Base-by-base conservation (phyloP, 345 rosid genomes). In the Gossypium raimondii region DNA sequence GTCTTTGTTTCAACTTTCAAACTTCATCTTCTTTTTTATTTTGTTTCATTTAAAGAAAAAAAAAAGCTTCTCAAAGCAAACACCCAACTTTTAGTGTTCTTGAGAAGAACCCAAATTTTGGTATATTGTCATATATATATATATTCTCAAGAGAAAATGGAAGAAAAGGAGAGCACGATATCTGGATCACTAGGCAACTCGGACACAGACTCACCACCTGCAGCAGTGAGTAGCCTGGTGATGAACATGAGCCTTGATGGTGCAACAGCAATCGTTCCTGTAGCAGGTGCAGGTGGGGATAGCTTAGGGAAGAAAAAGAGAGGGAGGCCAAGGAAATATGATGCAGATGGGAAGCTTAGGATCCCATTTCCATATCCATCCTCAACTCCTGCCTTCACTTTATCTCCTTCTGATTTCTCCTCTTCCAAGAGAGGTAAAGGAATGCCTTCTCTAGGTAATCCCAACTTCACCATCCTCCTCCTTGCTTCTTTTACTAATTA, bases 371-470 rank as follows among this genome's bases (percentile, higher is more conserved):
- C 41, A 34, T 34, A 34, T 34, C 41, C 41, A 48, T 62, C 69
- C 48, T 17, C 83, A 59, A 71, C 84, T 13, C 69, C 80, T 57
- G 85, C 81, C 4, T 83, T 83, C 72, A 68, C 84, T 77, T 68
- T 81, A 50, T 72, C 84, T 71, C 81, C 83, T 65, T 67, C 75
- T 9, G 82, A 73, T 29, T 77, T 77, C 43, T 70, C 80, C 63
- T 70, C 80, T 64, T 59, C 86, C 1, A 88, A 84, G 72, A 81
- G 81, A 58, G 86, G 88, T 63, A 81, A 90, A 62, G 91, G 93
- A 18, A 61, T 86, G 76, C 80, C 93, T 80, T 86, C 90, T 70
- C 34, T 86, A 75, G 93, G 97, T 89, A 75, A 34, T 34, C 41
- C 41, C 41, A 5, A 34, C 41, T 34, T 34, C 41, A 34, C 41